A percentile compares a stretch with the other conserved stretches of the same genome.
These are phyloP conservation scores for Solanum infundibuliforme DNA, from an alignment of 257 asterid genomes.

Conservation along the genomic window DNA sequence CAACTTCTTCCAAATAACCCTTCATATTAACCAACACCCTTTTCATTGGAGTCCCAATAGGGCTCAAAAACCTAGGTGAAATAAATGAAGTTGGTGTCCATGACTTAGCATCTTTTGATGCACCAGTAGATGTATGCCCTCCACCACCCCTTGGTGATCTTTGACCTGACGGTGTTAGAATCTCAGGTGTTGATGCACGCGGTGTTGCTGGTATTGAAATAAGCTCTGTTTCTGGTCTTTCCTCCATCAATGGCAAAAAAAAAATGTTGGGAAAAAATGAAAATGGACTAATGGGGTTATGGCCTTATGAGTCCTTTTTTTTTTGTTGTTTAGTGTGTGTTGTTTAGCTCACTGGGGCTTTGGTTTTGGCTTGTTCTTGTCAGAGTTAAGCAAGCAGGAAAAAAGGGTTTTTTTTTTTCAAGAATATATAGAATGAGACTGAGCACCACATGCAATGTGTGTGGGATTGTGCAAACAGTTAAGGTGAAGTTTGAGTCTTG, in stretches of 20 bases:
- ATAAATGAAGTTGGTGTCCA: slow-evolving; percentile 98
- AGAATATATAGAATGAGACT: background rate
- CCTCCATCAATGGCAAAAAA: slow-evolving; percentile 40
- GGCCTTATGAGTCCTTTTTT: background rate
- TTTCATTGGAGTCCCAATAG: slow-evolving; percentile 97
- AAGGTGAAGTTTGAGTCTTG: background rate
- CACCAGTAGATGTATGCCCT: slow-evolving; percentile 18
- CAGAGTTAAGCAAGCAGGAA: background rate
- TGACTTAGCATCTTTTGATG: slow-evolving; percentile 49
- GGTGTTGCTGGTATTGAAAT: slow-evolving; percentile 98
- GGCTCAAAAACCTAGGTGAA: slow-evolving; percentile 90
- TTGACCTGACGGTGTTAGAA: slow-evolving; percentile 78
- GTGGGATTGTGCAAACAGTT: background rate
- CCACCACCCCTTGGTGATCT: slow-evolving; percentile 69
- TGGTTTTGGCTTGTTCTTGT: background rate
- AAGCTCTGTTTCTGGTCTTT: slow-evolving; percentile 88
- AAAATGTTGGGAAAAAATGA: background rate
- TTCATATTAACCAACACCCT: slow-evolving; percentile 88
- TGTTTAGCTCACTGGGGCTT: background rate
- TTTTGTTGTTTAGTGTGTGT: background rate
- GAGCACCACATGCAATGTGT: background rate
- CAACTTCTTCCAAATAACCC: slow-evolving; percentile 88
- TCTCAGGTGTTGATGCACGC: slow-evolving; percentile 95
- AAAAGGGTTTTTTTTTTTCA: background rate
- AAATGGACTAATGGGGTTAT: background rate